Base-by-base conservation (phyloP, 257 asterid genomes). In the Nicotiana obtusifolia region DNA sequence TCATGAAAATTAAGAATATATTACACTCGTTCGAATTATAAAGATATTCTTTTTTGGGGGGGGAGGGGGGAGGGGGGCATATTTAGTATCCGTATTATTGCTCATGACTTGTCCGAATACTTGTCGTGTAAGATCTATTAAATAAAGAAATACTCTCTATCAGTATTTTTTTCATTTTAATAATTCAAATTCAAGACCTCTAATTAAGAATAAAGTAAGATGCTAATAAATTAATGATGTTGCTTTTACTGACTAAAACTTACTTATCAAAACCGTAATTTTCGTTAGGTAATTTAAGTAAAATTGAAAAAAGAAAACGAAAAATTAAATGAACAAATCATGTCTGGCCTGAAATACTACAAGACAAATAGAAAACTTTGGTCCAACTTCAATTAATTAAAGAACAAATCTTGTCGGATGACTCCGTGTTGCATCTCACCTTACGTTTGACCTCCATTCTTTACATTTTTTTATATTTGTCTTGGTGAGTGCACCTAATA, bases 151-250 rank as follows among this genome's bases (percentile, higher is more conserved):
- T 0, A 9, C 2, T 35, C 44, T 2, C 9, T 35, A 35, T 0
- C 0, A 6, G 1, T 35, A 5, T 5, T 35, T 35, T 35, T 4
- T 35, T 0, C 5, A 35, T 1, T 35, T 35, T 35, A 1, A 35
- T 0, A 35, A 35, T 2, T 1, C 44, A 7, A 35, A 1, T 0
- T 0, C 5, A 30, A 3, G 0, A 3, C 9, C 1, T 35, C 7
- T 6, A 35, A 35, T 35, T 35, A 35, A 35, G 5, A 1, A 35
- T 35, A 6, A 35, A n/a, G n/a, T n/a, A n/a, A n/a, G n/a, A n/a
- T n/a, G n/a, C n/a, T n/a, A n/a, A n/a, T n/a, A n/a, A n/a, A n/a
- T n/a, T n/a, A n/a, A n/a, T n/a, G n/a, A n/a, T n/a, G n/a, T n/a
- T n/a, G n/a, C n/a, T n/a, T n/a, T n/a, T n/a, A n/a, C n/a, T n/a